Conservation (phyloP, 371 early-diverging fungal species). For the Mortierella sp. region DNA sequence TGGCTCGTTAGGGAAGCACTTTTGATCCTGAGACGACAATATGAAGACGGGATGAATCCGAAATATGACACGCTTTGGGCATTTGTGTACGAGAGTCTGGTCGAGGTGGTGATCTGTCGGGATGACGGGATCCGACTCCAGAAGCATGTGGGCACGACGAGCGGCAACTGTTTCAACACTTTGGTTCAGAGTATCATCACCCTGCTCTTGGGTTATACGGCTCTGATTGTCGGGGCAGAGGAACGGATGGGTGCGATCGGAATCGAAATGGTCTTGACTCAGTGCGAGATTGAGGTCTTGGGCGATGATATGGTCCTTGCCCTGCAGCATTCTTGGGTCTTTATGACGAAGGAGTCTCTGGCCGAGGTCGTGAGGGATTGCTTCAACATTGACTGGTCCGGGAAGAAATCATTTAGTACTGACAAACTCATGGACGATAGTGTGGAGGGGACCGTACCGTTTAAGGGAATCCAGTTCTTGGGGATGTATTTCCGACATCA, state of each 20-base stretch:
- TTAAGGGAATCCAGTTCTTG: constrained; percentile 48
- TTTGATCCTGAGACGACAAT: constrained; percentile 35
- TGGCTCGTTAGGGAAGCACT: constrained; percentile 51
- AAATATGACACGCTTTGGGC: constrained; percentile 44
- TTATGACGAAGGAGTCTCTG: constrained; percentile 24
- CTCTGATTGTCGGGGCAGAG: constrained; percentile 20
- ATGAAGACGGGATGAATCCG: constrained; percentile 27
- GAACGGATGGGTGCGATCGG: constrained; percentile 19
- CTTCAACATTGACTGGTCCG: constrained; percentile 54
- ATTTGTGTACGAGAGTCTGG: constrained; percentile 48
- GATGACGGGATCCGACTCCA: constrained; percentile 53
- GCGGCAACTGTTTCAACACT: constrained; percentile 50
- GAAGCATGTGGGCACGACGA: constrained; percentile 51
- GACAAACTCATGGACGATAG: constrained; percentile 25
- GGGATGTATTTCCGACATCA: constrained; percentile 50
- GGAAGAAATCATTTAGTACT: constrained; percentile 46
- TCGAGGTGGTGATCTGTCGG: constrained; percentile 43
- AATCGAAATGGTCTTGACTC: constrained; percentile 10
- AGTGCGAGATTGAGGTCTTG: constrained; percentile 40
- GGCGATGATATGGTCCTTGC: constrained; percentile 55
- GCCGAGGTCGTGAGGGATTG: constrained; percentile 26
- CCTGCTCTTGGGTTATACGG: constrained; percentile 43
- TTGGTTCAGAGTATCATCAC: constrained; percentile 53
- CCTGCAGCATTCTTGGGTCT: constrained; percentile 11
- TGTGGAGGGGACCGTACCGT: neutral